These are phyloP conservation scores for Stromatinia cepivora DNA, from an alignment of 2,329 filamentous ascomycete genomes.

Conservation along the genomic window DNA sequence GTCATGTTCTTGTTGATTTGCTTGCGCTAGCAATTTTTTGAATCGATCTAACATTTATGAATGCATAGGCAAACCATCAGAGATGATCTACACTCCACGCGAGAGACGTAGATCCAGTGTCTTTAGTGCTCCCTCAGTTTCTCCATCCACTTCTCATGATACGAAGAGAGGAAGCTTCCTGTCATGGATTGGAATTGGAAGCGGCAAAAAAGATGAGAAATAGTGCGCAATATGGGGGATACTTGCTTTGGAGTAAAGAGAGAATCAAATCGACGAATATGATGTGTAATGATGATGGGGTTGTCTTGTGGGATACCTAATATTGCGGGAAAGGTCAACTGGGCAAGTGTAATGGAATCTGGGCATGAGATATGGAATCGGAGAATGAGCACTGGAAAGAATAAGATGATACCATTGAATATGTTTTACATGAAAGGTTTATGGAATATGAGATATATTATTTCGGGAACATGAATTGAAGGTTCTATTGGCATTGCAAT, in stretches of 20 bases:
- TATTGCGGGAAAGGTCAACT: not conserved
- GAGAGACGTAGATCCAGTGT: slow-evolving; percentile 32
- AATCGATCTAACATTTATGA: not conserved
- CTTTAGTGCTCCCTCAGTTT: slow-evolving; percentile 25
- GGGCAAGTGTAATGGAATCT: not conserved
- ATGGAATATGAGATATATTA: not conserved
- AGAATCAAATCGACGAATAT: not conserved
- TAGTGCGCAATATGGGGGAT: not conserved
- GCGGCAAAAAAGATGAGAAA: not conserved
- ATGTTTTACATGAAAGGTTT: not conserved
- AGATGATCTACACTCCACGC: slow-evolving; percentile 34
- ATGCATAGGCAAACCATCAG: slow-evolving; percentile 37
- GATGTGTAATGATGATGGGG: not conserved
- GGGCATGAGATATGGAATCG: too few species aligned
- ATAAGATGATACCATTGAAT: not conserved
- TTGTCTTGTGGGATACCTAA: not conserved
- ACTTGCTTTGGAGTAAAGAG: not conserved
- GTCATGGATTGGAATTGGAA: slow-evolving; percentile 17
- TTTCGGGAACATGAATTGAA: not conserved
- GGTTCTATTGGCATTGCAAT: not conserved
- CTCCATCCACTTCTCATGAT: slow-evolving; percentile 27
- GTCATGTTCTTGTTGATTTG: slow-evolving; percentile 6
- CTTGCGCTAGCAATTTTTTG: not conserved
- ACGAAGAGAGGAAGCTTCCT: slow-evolving; percentile 25
- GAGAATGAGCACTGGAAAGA: not conserved